phyloP scores from a whole-genome alignment of 768 basidiomycete species.

The Russula olivacea region DNA sequence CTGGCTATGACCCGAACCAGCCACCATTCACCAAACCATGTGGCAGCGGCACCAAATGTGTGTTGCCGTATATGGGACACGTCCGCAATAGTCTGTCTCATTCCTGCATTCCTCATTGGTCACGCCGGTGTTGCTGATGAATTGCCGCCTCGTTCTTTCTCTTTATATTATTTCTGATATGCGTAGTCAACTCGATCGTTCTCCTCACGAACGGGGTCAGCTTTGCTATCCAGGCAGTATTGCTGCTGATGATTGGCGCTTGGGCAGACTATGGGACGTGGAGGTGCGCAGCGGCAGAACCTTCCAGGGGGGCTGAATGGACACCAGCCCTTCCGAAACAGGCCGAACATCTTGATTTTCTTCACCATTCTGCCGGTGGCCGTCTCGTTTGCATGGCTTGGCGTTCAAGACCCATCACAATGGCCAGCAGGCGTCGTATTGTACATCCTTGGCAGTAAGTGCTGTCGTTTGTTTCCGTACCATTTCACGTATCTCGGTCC shows the following conservation, averaged over 20 bases:
- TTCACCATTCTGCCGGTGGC: slow-evolving; percentile 62
- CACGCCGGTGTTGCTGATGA: not conserved
- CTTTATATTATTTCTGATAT: not conserved
- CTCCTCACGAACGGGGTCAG: slow-evolving; percentile 74
- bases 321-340: slow-evolving; percentile 23
- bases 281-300: slow-evolving; percentile 43
- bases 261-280: slow-evolving; percentile 82
- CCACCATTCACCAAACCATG: slow-evolving; percentile 51
- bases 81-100: slow-evolving; percentile 50
- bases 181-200: slow-evolving; percentile 67
- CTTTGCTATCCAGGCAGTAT: slow-evolving; percentile 66
- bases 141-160: not conserved
- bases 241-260: slow-evolving; percentile 61
- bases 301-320: not conserved
- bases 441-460: slow-evolving; percentile 60
- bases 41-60: slow-evolving; percentile 45
- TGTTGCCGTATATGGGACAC: slow-evolving; percentile 58
- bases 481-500: slow-evolving; percentile 17
- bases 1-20: slow-evolving; percentile 63
- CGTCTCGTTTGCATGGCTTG: slow-evolving; percentile 74
- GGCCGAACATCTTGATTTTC: slow-evolving; percentile 72
- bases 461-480: not conserved
- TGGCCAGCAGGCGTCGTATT: slow-evolving; percentile 58
- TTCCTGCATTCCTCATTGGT: not conserved
- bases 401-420: slow-evolving; percentile 55